Evolutionary conservation across 148 eudicot species (phyloP).

Genomic region (Silene conica): DNA sequence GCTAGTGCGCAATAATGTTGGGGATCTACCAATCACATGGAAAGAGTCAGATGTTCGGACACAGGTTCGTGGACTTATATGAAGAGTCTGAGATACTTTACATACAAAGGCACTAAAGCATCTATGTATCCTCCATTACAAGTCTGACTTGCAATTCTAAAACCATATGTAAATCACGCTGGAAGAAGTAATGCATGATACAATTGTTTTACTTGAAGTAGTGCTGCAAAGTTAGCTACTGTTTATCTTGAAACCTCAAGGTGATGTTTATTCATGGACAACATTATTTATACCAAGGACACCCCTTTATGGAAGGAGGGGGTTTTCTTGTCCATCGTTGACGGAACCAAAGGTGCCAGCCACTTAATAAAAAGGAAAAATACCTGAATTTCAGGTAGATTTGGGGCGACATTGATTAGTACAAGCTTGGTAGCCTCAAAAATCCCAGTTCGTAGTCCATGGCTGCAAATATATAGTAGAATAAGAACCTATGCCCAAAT

Average conservation of each 20-base stretch:
- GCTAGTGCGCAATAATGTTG: too few species aligned
- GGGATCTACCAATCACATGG: too few species aligned
- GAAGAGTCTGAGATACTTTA: background rate
- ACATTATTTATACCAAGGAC: background rate
- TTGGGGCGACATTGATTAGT: constrained; percentile 73
- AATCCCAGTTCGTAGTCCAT: constrained; percentile 92
- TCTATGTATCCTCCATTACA: background rate
- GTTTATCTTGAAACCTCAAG: background rate
- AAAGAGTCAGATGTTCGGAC: background rate
- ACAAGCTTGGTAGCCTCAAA: constrained; percentile 85
- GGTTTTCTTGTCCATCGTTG: background rate
- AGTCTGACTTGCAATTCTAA: background rate
- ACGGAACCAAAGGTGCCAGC: background rate
- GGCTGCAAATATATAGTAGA: constrained; percentile 48
- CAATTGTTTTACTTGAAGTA: background rate
- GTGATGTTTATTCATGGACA: background rate
- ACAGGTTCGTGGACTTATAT: background rate
- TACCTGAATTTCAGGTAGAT: constrained; percentile 84
- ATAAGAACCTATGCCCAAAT: constrained; percentile 9
- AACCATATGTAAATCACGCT: background rate
- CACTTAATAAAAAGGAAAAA: background rate
- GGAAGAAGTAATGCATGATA: background rate
- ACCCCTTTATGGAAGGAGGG: background rate
- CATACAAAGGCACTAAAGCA: background rate
- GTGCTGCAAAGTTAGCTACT: background rate